These are phyloP conservation scores for Petrea volubilis DNA, from an alignment of 257 asterid genomes.

Conservation along the genomic window DNA sequence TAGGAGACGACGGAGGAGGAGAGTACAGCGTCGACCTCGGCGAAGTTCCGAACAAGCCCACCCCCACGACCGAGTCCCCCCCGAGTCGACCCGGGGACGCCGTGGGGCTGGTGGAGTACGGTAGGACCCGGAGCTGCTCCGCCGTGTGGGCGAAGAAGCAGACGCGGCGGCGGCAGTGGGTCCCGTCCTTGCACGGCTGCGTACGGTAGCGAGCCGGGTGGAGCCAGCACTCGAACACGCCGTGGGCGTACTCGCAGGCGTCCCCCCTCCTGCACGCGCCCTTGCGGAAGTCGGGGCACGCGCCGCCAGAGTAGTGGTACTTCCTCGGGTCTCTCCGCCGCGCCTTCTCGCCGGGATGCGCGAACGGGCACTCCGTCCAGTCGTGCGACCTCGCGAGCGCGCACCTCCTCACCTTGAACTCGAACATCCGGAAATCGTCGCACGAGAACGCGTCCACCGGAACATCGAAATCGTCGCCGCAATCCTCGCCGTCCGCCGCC, in stretches of 20 bases:
- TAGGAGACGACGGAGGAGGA: conserved; percentile 51
- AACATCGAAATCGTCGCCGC: conserved; percentile 52
- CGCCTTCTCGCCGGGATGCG: conserved; percentile 95
- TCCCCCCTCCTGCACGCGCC: conserved; percentile 74
- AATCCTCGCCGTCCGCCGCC: conserved; percentile 14
- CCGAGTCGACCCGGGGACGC: conserved; percentile 42
- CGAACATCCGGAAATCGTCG: conserved; percentile 84
- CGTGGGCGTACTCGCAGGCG: conserved; percentile 88
- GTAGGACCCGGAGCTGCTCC: conserved; percentile 68
- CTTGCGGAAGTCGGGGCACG: conserved; percentile 76
- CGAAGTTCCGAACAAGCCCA: conserved; percentile 32
- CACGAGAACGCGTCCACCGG: conserved; percentile 80
- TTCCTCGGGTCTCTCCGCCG: conserved; percentile 81
- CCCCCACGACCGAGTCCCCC: conserved; percentile 13
- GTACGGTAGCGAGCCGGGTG: conserved; percentile 94
- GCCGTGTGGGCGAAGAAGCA: conserved; percentile 93
- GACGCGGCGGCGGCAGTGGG: conserved; percentile 78
- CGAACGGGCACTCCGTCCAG: conserved; percentile 95
- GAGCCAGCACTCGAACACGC: conserved; percentile 93
- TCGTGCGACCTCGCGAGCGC: conserved; percentile 76
- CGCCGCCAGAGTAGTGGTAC: conserved; percentile 67
- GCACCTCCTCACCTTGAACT: conserved; percentile 78
- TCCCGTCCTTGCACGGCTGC: conserved; percentile 89
- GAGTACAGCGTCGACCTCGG: conserved; percentile 44
- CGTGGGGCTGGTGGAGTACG: conserved; percentile 44